These are phyloP conservation scores for Auricularia auricula-judae DNA, from an alignment of 768 basidiomycete species.

Conservation along the genomic window DNA sequence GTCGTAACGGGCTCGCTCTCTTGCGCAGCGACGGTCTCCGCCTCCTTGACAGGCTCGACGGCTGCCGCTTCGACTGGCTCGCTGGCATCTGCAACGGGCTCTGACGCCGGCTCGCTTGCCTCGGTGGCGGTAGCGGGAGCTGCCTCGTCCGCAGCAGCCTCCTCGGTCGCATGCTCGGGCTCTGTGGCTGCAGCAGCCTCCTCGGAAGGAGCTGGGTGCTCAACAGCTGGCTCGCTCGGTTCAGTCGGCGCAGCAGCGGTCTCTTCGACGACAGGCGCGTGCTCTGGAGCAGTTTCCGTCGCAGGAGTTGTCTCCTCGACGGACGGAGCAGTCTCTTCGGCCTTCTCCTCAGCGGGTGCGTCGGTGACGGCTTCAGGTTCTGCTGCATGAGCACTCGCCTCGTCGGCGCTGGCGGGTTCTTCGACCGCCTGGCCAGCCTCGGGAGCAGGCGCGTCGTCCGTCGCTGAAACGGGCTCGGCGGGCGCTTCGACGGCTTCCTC, in stretches of 20 bases:
- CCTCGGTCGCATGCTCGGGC: neutral
- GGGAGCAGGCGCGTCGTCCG: neutral
- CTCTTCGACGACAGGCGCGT: neutral
- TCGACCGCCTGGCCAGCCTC: neutral
- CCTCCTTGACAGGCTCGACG: no score
- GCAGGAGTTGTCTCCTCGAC: neutral
- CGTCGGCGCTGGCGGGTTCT: neutral
- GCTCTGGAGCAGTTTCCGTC: neutral
- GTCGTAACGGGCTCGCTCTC: no score
- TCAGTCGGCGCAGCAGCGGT: neutral
- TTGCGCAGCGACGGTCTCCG: no score
- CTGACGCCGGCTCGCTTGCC: no score
- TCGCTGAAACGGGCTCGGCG: neutral
- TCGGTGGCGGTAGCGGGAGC: no score
- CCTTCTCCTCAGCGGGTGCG: no score
- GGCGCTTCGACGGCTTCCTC: neutral
- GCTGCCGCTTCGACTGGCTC: no score
- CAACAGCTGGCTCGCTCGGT: neutral
- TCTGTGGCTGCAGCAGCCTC: neutral
- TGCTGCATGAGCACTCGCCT: neutral
- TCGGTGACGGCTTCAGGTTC: neutral
- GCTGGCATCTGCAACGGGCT: no score
- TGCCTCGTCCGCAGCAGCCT: neutral
- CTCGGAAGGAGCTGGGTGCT: neutral
- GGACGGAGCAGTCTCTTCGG: neutral